Evolutionary conservation across 1,284 basidiomycete genomes (phyloP), one percentile per base, ranked within the genome.

Genomic region (Trichosporon coremiiforme): DNA sequence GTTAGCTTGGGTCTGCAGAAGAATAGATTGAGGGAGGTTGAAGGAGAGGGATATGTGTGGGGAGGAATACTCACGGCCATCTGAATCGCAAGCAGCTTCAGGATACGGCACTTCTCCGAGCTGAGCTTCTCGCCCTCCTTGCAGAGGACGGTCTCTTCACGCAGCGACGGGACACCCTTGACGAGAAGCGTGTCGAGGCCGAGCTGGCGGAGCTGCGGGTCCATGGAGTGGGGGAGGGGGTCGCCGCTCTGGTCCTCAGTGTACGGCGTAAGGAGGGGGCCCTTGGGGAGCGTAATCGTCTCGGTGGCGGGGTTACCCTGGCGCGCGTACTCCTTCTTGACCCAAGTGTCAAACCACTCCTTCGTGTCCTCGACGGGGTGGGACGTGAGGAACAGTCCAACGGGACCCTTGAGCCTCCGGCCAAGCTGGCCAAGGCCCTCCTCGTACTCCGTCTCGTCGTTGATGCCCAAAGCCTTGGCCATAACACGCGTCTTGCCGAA

Each of bases 161-260:
- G 88, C 68, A 99, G 85, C 3, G 90, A 92, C 2, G 97, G 96
- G 1, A 98, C 91, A 69, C 96, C 97, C 74, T 88, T 89, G 73
- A 91, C 88, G 85, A 99, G 88, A 67, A 87, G 88, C 22, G 96
- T 98, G 62, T 90, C 87, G 67, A 99, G 86, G 12, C 97, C 97
- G 35, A 98, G 88, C 80, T 92, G 91, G 69, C 96, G 89, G 67
- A 99, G 86, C 80, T 98, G 95, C 22, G 96, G 94, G 77, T 99
- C 96, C 85, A 98, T 93, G 76, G 93, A 94, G 83, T 98, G 95
- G 33, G 96, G 94, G 82, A 98, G 95, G 0, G 94, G 91, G 70
- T 87, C 87, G 47, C 83, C 85, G 76, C 92, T 90, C 36, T 90
- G 88, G 2, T 90, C 90, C 75, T 90, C 88, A 13, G 79, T 89